Percentiles rank a stretch among this genome's conserved stretches.
Evolutionary conservation across 495 filamentous ascomycete species (phyloP).

Genomic region (Xylaria curta): DNA sequence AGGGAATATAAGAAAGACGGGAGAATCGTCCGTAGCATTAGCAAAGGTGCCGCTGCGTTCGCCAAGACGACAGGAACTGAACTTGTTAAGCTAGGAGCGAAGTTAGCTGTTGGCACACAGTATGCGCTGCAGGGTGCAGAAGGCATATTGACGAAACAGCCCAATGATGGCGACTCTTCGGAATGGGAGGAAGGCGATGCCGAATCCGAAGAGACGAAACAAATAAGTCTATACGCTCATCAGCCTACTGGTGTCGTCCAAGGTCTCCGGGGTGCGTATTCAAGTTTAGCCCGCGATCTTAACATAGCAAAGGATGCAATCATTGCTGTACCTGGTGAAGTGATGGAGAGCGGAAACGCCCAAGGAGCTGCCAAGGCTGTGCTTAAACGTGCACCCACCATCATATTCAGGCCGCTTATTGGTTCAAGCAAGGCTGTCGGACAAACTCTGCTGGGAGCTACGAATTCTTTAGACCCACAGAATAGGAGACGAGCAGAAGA

Average conservation of each 20-base stretch:
- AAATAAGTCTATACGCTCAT: constrained; percentile 88
- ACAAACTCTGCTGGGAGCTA: constrained; percentile 89
- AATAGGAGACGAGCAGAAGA: constrained; percentile 86
- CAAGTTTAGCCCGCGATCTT: constrained; percentile 84
- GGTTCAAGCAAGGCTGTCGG: constrained; percentile 90
- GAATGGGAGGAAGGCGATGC: constrained; percentile 69
- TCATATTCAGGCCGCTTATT: constrained; percentile 88
- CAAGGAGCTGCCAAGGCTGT: constrained; percentile 83
- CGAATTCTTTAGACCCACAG: constrained; percentile 86
- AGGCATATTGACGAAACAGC: constrained; percentile 67
- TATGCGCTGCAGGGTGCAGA: constrained; percentile 88
- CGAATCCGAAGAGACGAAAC: constrained; percentile 70
- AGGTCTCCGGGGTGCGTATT: constrained; percentile 81
- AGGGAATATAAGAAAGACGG: constrained; percentile 94
- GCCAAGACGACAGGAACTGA: constrained; percentile 92
- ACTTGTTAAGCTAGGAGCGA: constrained; percentile 89
- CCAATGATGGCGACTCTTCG: constrained; percentile 36
- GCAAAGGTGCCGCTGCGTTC: constrained; percentile 87
- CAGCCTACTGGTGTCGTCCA: constrained; percentile 88
- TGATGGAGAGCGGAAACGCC: constrained; percentile 84
- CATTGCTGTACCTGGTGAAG: constrained; percentile 90
- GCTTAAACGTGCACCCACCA: constrained; percentile 81
- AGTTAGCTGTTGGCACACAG: constrained; percentile 93
- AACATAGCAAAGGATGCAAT: constrained; percentile 85
- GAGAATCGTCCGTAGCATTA: constrained; percentile 85